Evolutionary conservation across 1,284 basidiomycete genomes (phyloP), one percentile per base, ranked within the genome.

Genomic region (Singerocomus rubriflavus): DNA sequence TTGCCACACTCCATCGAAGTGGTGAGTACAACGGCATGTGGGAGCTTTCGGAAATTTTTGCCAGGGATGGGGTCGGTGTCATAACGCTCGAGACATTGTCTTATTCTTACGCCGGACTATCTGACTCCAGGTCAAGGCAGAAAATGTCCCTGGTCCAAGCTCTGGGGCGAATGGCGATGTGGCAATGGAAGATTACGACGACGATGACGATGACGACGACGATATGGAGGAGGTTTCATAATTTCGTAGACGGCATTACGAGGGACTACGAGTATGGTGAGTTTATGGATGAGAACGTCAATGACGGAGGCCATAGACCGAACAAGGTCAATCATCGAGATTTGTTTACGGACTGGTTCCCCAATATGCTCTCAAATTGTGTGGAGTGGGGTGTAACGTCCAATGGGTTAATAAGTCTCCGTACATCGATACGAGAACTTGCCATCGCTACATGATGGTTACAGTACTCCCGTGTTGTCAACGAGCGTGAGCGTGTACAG

Each of bases 1-100:
- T 98, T 42, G 94, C 91, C 2, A 82, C 79, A 53, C 74, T 93
- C 42, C 85, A 94, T 66, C 84, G 85, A 50, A 84, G 84, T 46
- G 94, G 94, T 46, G 85, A 89, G 70, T 69, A 76, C 64, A 85
- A 83, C 50, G 84, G 84, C 11, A 68, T 79, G 51, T 88, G 84
- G 82, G 84, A 88, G 68, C 73, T 88, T 48, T 80, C 81, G 61
- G 76, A 80, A 49, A 82, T 79, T 56, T 87, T 78, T 68, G 81
- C 81, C 58, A 80, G 78, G 51, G 76, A 76, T 29, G 78, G 76
- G 62, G 82, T 83, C 89, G 51, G 81, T 73, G 7, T 36, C 30
- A 27, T 40, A 45, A 40, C 37, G 5, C 35, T 31, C 46, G 25
- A 33, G 27, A 14, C 11, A 21, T 4, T 21, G 4, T 29, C 47